phyloP scores from a whole-genome alignment of 768 basidiomycete species.

The Phanerodontia chrysosporium region DNA sequence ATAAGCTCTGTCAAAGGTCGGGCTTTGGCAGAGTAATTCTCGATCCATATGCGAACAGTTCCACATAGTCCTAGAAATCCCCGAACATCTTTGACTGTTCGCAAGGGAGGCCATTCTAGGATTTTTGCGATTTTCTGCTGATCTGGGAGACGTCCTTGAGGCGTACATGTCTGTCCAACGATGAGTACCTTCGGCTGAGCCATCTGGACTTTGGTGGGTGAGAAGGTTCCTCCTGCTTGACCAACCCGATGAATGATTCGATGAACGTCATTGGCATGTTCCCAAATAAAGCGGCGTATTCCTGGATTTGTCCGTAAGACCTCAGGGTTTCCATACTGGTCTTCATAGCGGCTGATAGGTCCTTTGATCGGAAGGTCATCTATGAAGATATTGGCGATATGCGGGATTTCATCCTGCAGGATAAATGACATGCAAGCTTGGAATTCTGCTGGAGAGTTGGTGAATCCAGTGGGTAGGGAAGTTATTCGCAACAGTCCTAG shows the following conservation, averaged over 20 bases:
- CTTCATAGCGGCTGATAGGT: conserved; percentile 11
- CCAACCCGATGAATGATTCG: conserved; percentile 16
- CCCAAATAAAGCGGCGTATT: conserved; percentile 20
- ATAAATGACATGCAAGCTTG: conserved; percentile 19
- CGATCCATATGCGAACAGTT: conserved; percentile 16
- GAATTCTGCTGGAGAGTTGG: conserved; percentile 21
- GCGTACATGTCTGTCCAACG: conserved; percentile 1
- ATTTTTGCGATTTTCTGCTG: conserved; percentile 9
- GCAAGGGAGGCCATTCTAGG: conserved; percentile 7
- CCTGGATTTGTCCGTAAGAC: conserved; percentile 5
- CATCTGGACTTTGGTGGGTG: conserved; percentile 3
- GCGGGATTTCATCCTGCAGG: conserved; percentile 21
- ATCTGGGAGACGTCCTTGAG: conserved; percentile 13
- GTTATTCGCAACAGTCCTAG: conserved; percentile 12
- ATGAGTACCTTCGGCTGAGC: neutral
- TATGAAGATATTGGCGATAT: conserved; percentile 18
- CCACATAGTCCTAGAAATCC: conserved; percentile 19
- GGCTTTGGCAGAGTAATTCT: conserved; percentile 9
- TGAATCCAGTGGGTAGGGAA: conserved; percentile 15
- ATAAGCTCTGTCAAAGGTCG: conserved; percentile 13
- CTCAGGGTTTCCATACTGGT: conserved; percentile 7
- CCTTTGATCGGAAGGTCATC: conserved; percentile 24
- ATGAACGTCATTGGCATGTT: conserved; percentile 18
- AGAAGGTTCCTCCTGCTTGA: conserved; percentile 13
- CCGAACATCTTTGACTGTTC: conserved; percentile 12